These are phyloP conservation scores for Hamigera avellanea DNA, from an alignment of 495 filamentous ascomycete species.

Conservation along the genomic window DNA sequence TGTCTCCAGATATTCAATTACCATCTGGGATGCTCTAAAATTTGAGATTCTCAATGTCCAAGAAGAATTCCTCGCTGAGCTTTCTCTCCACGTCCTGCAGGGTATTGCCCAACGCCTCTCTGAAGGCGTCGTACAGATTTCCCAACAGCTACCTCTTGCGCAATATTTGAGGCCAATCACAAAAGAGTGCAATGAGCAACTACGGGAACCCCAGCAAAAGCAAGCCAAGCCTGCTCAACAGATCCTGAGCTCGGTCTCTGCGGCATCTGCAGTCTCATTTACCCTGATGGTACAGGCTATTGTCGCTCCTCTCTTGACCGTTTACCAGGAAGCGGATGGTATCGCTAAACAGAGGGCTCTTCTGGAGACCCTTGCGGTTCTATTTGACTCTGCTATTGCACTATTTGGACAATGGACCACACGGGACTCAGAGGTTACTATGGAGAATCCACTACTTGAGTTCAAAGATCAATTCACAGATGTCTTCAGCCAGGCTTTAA, in stretches of 20 bases:
- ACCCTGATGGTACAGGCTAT: constrained; percentile 42
- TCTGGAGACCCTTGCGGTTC: constrained; percentile 47
- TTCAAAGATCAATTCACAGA: constrained; percentile 53
- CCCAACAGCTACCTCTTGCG: constrained; percentile 41
- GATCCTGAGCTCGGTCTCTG: constrained; percentile 46
- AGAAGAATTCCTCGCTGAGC: constrained; percentile 57
- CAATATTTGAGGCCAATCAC: constrained; percentile 52
- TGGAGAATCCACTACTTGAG: constrained; percentile 41
- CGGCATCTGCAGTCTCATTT: constrained; percentile 42
- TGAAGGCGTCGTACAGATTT: constrained; percentile 33
- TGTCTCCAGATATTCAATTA: constrained; percentile 56
- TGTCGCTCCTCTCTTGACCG: constrained; percentile 46
- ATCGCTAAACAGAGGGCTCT: constrained; percentile 58
- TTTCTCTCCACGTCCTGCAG: constrained; percentile 42
- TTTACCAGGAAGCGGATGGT: constrained; percentile 53
- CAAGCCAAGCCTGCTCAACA: constrained; percentile 58
- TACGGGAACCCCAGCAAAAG: constrained; percentile 67
- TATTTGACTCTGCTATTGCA: constrained; percentile 44
- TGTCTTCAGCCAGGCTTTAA: constrained; percentile 47
- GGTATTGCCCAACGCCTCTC: constrained; percentile 49
- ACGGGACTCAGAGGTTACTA: constrained; percentile 16
- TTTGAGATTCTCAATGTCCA: constrained; percentile 67
- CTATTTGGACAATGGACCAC: constrained; percentile 48
- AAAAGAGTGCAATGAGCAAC: constrained; percentile 59
- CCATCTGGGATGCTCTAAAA: constrained; percentile 63